Evolutionary conservation across 371 early-diverging fungal genomes (phyloP).

Genomic region (Saksenaea oblongispora): DNA sequence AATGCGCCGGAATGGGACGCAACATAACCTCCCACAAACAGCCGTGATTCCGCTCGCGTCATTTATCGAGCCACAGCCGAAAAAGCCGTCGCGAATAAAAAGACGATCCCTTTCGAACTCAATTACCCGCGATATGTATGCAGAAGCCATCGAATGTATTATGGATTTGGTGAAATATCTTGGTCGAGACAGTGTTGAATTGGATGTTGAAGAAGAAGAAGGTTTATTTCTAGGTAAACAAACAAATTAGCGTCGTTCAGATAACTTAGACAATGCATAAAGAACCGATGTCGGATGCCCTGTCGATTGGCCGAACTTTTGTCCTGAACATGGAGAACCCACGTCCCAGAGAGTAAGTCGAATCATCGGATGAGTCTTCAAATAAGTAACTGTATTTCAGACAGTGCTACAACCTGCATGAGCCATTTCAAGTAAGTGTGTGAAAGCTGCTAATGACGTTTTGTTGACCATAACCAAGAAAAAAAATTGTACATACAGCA

Average conservation of each 20-base stretch:
- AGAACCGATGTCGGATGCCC: conserved; percentile 26
- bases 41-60: conserved; percentile 37
- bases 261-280: background rate
- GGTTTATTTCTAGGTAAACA: background rate
- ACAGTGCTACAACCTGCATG: background rate
- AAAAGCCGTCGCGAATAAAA: conserved; percentile 4
- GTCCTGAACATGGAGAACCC: conserved; percentile 44
- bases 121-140: conserved; percentile 40
- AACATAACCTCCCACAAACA: conserved; percentile 5
- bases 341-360: conserved; percentile 24
- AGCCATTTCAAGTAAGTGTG: background rate
- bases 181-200: conserved; percentile 30
- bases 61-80: conserved; percentile 24
- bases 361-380: background rate
- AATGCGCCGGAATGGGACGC: background rate
- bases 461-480: background rate
- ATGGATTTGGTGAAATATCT: conserved; percentile 29
- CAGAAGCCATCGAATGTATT: conserved; percentile 34
- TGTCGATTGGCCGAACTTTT: conserved; percentile 39
- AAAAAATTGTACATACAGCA: background rate
- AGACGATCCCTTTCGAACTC: conserved; percentile 19
- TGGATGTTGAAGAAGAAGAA: conserved; percentile 33
- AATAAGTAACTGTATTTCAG: background rate
- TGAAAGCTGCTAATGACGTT: background rate
- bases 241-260: background rate